phyloP scores from a whole-genome alignment of 2,329 filamentous ascomycete species.

The Cladophialophora yegresii region DNA sequence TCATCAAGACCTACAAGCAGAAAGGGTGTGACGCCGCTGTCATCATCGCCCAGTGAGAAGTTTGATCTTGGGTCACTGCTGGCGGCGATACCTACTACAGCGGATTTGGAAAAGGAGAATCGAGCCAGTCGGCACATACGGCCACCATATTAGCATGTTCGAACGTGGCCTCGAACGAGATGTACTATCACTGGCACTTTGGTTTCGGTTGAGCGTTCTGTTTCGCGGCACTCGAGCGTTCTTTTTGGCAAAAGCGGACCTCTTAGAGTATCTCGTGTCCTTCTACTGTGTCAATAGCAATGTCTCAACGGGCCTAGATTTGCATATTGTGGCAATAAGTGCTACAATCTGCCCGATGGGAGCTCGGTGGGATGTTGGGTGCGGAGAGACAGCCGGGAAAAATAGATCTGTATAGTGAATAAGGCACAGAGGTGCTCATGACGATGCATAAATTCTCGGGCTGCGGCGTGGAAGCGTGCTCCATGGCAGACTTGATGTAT shows the following conservation, averaged over 20 bases:
- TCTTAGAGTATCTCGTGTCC: background rate
- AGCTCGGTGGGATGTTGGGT: background rate
- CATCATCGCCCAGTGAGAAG: conserved; percentile 29
- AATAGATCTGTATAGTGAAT: background rate
- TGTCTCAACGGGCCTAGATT: background rate
- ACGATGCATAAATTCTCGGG: background rate
- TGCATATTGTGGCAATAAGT: background rate
- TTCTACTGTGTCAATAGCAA: conserved; percentile 3
- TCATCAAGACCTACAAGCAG: conserved; percentile 28
- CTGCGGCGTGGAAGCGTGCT: background rate
- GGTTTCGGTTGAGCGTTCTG: background rate
- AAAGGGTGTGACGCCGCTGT: conserved; percentile 14
- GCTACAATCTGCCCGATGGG: background rate
- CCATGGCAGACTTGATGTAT: background rate
- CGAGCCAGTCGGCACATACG: conserved; percentile 27
- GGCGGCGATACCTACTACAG: conserved; percentile 31
- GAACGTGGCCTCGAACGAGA: background rate
- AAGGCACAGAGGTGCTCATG: background rate
- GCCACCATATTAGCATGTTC: conserved; percentile 29
- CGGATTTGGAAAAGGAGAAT: conserved; percentile 23
- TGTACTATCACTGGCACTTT: background rate
- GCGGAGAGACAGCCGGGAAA: background rate
- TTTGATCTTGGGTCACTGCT: conserved; percentile 32
- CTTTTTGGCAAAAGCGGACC: background rate
- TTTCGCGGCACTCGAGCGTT: background rate